These are phyloP conservation scores for Phialocephala subalpina DNA, from an alignment of 2,329 filamentous ascomycete genomes.

Conservation along the genomic window DNA sequence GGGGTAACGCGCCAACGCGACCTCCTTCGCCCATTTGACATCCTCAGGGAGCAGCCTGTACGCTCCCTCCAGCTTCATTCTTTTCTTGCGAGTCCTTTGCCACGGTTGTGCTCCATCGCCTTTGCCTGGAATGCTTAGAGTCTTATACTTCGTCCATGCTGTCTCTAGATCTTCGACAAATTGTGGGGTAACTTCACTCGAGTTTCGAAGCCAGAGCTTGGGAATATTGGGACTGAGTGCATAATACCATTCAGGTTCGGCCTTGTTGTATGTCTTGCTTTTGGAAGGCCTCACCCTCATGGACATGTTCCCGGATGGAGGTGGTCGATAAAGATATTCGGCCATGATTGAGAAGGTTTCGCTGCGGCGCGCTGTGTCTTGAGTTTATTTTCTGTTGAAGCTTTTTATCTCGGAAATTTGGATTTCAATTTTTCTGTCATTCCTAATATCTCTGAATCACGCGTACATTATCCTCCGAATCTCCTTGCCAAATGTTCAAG, in stretches of 20 bases:
- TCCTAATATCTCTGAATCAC: neutral
- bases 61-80: neutral
- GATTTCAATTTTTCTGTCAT: neutral
- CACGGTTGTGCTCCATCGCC: neutral
- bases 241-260: conserved; percentile 19
- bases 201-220: conserved; percentile 25
- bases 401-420: neutral
- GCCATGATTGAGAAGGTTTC: neutral
- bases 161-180: conserved; percentile 19
- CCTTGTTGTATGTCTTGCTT: conserved; percentile 15
- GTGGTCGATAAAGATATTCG: neutral
- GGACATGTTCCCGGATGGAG: conserved; percentile 7
- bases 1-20: conserved; percentile 19
- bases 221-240: conserved; percentile 20
- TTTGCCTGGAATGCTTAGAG: neutral
- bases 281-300: conserved; percentile 13
- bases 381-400: neutral
- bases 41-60: neutral
- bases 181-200: neutral
- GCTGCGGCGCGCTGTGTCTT: neutral
- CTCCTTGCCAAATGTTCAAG: neutral
- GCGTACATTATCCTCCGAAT: neutral
- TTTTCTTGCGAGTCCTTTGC: neutral
- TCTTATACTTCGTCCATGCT: neutral
- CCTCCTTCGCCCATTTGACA: neutral